These are phyloP conservation scores for Boletus rex-veris DNA, from an alignment of 768 basidiomycete genomes.

Conservation along the genomic window DNA sequence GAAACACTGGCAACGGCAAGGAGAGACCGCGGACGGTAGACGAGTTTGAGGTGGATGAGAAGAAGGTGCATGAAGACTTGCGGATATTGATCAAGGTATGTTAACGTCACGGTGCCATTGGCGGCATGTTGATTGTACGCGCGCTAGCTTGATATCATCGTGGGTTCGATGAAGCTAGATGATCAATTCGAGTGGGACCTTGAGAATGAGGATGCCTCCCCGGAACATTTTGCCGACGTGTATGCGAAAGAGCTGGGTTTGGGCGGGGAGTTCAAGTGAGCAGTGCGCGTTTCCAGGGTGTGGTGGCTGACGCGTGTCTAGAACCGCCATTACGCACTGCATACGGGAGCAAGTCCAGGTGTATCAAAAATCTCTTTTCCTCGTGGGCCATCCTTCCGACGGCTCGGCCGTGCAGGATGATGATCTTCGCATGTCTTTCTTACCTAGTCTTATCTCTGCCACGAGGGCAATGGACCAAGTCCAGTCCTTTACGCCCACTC, in stretches of 20 bases:
- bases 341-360: slow-evolving; percentile 94
- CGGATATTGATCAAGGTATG: slow-evolving; percentile 88
- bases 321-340: slow-evolving; percentile 91
- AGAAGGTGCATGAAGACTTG: slow-evolving; percentile 76
- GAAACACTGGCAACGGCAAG: slow-evolving; percentile 26
- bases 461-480: slow-evolving; percentile 78
- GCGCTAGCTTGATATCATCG: slow-evolving; percentile 85
- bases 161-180: slow-evolving; percentile 87
- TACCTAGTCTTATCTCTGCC: slow-evolving; percentile 72
- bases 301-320: slow-evolving; percentile 33
- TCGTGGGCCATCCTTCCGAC: slow-evolving; percentile 83
- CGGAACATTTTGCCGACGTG: slow-evolving; percentile 88
- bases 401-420: slow-evolving; percentile 80
- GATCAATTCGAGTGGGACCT: slow-evolving; percentile 99
- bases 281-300: neutral
- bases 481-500: slow-evolving; percentile 77
- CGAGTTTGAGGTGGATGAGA: slow-evolving; percentile 64
- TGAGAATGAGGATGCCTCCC: slow-evolving; percentile 71
- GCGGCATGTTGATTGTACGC: slow-evolving; percentile 1
- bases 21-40: slow-evolving; percentile 53
- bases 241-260: slow-evolving; percentile 87
- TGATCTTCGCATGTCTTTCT: slow-evolving; percentile 85
- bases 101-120: neutral
- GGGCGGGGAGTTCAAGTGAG: slow-evolving; percentile 88
- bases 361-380: slow-evolving; percentile 88